These are phyloP conservation scores for Erodium maritimum DNA, from an alignment of 345 rosid genomes.

Conservation along the genomic window DNA sequence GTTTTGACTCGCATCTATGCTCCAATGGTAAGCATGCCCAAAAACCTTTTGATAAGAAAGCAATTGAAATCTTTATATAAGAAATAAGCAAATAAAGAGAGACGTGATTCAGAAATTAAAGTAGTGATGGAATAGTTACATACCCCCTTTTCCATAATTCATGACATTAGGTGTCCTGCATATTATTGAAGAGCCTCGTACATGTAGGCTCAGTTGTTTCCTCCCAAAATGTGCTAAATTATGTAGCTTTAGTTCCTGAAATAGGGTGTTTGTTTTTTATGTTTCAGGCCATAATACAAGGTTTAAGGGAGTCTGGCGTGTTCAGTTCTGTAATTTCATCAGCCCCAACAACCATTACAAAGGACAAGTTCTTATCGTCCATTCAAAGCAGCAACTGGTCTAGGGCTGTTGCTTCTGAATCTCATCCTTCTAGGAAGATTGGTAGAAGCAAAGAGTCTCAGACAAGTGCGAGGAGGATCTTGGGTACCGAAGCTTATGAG, in stretches of 20 bases:
- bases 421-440: slow-evolving; percentile 34
- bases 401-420: slow-evolving; percentile 4
- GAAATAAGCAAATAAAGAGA: no score
- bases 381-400: slow-evolving; percentile 18
- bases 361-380: slow-evolving; percentile 19
- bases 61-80: no score
- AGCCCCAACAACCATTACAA: slow-evolving; percentile 15
- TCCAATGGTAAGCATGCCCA: slow-evolving; percentile 56
- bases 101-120: no score
- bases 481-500: slow-evolving; percentile 12
- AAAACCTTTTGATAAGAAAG: no score
- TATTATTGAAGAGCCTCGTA: no score
- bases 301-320: slow-evolving; percentile 62
- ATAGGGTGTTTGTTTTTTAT: neutral
- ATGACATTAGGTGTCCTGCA: no score
- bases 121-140: no score
- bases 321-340: slow-evolving; percentile 42
- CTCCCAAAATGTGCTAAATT: no score
- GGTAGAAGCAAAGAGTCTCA: slow-evolving; percentile 28
- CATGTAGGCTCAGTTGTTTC: no score
- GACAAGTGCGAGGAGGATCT: slow-evolving; percentile 35
- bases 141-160: no score
- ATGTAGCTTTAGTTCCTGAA: no score
- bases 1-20: slow-evolving; percentile 66
- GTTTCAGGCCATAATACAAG: slow-evolving; percentile 59